phyloP scores from a whole-genome alignment of 805 yeast species.

The Monosporozyma aerobia region DNA sequence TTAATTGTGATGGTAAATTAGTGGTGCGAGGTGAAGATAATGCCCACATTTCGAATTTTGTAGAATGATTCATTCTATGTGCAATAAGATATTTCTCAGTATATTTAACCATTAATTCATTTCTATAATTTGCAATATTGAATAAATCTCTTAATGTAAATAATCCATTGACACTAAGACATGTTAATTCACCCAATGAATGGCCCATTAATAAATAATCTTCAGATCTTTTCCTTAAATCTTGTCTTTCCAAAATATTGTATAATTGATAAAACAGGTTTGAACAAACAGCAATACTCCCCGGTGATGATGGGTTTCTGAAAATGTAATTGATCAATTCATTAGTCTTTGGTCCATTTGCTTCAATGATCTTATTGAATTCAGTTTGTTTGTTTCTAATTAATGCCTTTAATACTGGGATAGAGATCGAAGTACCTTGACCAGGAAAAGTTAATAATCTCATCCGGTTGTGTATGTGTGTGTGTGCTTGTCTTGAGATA shows the following conservation, averaged over 20 bases:
- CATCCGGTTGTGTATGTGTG: conserved; percentile 7
- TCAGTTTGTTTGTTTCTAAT: conserved; percentile 16
- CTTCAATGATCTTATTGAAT: conserved; percentile 11
- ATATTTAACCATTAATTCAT: conserved; percentile 27
- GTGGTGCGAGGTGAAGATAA: conserved; percentile 23
- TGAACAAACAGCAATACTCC: conserved; percentile 27
- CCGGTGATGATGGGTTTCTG: conserved; percentile 24
- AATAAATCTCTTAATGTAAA: conserved; percentile 23
- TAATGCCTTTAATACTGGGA: conserved; percentile 18
- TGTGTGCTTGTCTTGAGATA: not conserved
- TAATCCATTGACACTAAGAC: conserved; percentile 21
- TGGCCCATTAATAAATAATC: conserved; percentile 23
- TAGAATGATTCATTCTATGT: conserved; percentile 18
- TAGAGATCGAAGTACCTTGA: conserved; percentile 28
- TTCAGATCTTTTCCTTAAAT: not conserved
- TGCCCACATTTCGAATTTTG: conserved; percentile 27
- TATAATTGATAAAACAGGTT: conserved; percentile 22
- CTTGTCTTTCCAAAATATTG: conserved; percentile 1
- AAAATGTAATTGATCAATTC: conserved; percentile 17
- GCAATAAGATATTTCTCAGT: conserved; percentile 22
- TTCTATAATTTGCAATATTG: conserved; percentile 27
- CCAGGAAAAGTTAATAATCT: conserved; percentile 29
- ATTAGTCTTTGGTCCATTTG: conserved; percentile 15
- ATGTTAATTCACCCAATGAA: conserved; percentile 29
- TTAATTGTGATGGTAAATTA: conserved; percentile 20